Base-by-base conservation (phyloP, 768 basidiomycete species). In the Mycena alexandri region DNA sequence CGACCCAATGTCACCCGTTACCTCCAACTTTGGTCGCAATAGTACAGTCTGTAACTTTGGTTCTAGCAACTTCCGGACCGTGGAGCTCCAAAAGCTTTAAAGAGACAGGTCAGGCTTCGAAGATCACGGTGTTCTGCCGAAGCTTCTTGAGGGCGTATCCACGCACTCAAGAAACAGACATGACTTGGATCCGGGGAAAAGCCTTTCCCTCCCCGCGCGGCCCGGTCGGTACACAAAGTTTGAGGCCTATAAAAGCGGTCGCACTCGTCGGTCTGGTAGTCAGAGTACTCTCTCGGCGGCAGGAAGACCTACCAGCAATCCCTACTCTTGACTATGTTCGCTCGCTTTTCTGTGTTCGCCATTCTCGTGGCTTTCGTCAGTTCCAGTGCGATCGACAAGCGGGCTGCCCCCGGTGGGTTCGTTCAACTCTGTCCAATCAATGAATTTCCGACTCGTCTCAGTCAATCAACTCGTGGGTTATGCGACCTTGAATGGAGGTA, bases 401-500 rank as follows among this genome's bases (percentile, higher is more conserved):
- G 66, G 14, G 67, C 67, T 43, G 67, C 67, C 19, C 67, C 67
- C 11, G 14, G 67, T 68, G 25, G 36, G 54, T 68, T 24, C 24
- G 3, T 14, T 36, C 46, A 47, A 54, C 47, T 47, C 41, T 13
- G 36, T 10, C 11, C 36, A 16, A 22, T 10, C 11, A 47, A 16
- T 22, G 17, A 10, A 21, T 7, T 29, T 46, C 46, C 62, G 34
- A 61, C 38, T 4, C 0, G 13, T 33, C 34, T 36, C 54, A 67
- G 66, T 62, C 53, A 33, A 68, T 17, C 61, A 68, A 43, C 17
- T 63, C n/a, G 67, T 68, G n/a, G 69, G 69, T 7, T 70, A 58
- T 55, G 69, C 69, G 21, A 70, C 69, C 47, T 59, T 55, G 51
- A 70, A 70, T 38, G 69, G 69, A 3, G 69, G 69, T n/a, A 70